Evolutionary conservation across 163 green algal genomes (phyloP), one percentile per base, ranked within the genome.

Genomic region (Coccomyxa subellipsoidea): DNA sequence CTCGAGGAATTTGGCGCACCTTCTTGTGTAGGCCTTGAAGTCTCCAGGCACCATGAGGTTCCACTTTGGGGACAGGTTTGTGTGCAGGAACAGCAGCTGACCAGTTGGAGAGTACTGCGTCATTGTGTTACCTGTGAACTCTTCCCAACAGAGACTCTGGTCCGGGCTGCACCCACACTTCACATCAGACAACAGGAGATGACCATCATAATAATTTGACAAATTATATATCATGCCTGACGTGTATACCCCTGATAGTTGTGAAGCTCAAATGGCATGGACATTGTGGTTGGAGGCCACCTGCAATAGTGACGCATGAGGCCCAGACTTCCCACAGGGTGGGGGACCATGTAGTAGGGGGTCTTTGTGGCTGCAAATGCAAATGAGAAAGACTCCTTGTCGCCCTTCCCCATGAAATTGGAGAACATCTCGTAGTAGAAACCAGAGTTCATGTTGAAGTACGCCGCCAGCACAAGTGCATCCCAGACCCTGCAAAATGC

Each of bases 311-410:
- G 76, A 69, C 76, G 77, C 54, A 76, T 76, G 47, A 89, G 79
- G 54, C 91, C 91, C 1, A 92, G 36, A 29, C 77, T 72, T 23
- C 82, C 80, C 0, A 86, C 81, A 7, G 86, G 85, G 4, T 71
- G 80, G 15, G 40, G 53, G 15, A 92, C 59, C 1, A 82, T 35
- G 70, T 75, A 40, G 71, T 86, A 93, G n/a, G 77, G 72, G 71
- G 87, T 73, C 5, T 83, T 37, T 18, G 82, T 80, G 4, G 85
- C 86, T 29, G 80, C 54, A 54, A 93, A 73, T 12, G 85, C 89
- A 69, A 89, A 86, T 2, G 86, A 81, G 85, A 94, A 93, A 4
- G 89, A 89, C 84, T 94, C 91, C 83, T 94, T 94, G 87, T 94
- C 90, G 2, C 91, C 91, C 80, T 90, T 90, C 38, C 91, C 91